These are phyloP conservation scores for Nicotiana sylvestris DNA, from an alignment of 257 asterid genomes.

Conservation along the genomic window DNA sequence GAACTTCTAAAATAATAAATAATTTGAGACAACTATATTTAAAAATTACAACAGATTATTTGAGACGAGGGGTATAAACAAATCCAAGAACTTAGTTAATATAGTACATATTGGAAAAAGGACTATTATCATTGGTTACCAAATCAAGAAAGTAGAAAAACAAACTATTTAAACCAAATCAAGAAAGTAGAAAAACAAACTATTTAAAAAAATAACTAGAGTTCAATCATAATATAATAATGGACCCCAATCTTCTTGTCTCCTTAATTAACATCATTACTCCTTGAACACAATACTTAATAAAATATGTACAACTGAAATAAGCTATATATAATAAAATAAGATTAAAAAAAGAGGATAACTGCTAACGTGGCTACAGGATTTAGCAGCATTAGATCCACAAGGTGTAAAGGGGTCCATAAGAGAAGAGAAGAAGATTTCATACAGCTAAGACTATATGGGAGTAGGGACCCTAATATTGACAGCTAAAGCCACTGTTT, in stretches of 20 bases:
- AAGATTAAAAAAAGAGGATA: background rate
- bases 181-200: background rate
- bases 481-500: slow-evolving; percentile 5
- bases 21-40: too few relatives aligned
- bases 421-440: background rate
- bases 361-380: background rate
- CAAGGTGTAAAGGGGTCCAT: slow-evolving; percentile 4
- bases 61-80: background rate
- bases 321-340: too few relatives aligned
- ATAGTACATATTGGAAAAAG: background rate
- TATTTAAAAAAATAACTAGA: background rate
- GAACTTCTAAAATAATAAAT: too few relatives aligned
- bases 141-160: background rate
- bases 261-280: slow-evolving; percentile 10
- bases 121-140: background rate
- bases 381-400: slow-evolving; percentile 12
- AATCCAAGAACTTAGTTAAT: background rate
- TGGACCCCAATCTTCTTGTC: background rate
- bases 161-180: background rate
- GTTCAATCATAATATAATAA: background rate
- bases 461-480: background rate
- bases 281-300: background rate
- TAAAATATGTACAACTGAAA: background rate
- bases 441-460: background rate
- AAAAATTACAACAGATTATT: too few relatives aligned